Base-by-base conservation (phyloP, 2,329 filamentous ascomycete genomes). In the Aspergillus vadensis region DNA sequence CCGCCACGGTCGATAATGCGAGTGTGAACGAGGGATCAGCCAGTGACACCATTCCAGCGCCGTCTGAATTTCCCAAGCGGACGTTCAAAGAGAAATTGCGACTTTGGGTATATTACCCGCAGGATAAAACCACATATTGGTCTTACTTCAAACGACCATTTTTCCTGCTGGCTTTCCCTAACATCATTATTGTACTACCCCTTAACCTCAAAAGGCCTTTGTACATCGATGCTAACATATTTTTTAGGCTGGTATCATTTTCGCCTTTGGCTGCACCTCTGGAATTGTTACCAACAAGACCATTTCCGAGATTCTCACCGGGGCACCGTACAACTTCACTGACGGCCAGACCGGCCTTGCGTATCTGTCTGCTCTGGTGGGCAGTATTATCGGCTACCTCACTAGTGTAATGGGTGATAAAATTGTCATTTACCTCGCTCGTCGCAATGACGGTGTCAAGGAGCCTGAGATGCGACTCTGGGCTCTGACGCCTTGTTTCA, bases 241-340 rank as follows among this genome's bases (percentile, higher is more conserved):
- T 6, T 5, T 30, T 1, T 14, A 51, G 48, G 48, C 48, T 36
- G 48, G 48, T 32, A 51, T 51, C 23, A 51, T 51, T 15, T 51
- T 51, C 25, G 48, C 48, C n/a, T 51, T 55, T 43, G 52, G 52
- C 38, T 55, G 52, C 23, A 55, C 52, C 23, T 43, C 52, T 15
- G 52, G 52, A 2, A 55, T 55, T 7, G 52, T 55, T 17, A 55
- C 52, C 36, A 55, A 55, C 25, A 55, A 55, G 38, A 55, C 52
- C 21, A 44, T 55, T 15, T 55, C 52, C 4, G 52, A 55, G 15
- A 55, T 30, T 3, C 52, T 55, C 10, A 43, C 52, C 5, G 52
- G 38, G 6, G 30, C 52, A 2, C 52, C 52, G 15, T 55, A 55
- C 1, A 44, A 23, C 19, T 44, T 44, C 19, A 44, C 41, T 19